These are phyloP conservation scores for Spathaspora passalidarum DNA, from an alignment of 805 yeast species.

Conservation along the genomic window DNA sequence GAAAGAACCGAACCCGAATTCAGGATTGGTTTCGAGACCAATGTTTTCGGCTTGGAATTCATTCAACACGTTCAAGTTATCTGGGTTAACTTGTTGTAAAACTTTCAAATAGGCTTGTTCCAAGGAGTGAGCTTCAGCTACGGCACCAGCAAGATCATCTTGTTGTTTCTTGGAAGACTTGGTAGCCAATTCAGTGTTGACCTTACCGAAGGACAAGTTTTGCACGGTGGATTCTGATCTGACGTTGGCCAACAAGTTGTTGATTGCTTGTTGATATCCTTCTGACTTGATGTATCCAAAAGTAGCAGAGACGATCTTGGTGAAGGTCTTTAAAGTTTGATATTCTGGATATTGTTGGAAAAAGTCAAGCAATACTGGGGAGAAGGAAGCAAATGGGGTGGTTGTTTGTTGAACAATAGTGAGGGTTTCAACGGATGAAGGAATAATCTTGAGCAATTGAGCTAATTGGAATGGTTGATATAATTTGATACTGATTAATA, in stretches of 20 bases:
- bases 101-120: conserved; percentile 80
- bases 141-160: conserved; percentile 27
- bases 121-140: conserved; percentile 47
- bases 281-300: conserved; percentile 47
- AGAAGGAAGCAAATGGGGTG: conserved; percentile 40
- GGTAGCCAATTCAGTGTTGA: conserved; percentile 25
- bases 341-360: conserved; percentile 52
- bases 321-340: conserved; percentile 46
- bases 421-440: conserved; percentile 52
- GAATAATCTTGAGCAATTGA: conserved; percentile 49
- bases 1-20: conserved; percentile 81
- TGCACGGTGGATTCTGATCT: conserved; percentile 55
- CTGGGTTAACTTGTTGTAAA: conserved; percentile 61
- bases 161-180: conserved; percentile 22
- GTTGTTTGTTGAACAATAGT: conserved; percentile 62
- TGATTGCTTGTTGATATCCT: conserved; percentile 39
- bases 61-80: conserved; percentile 59
- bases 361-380: conserved; percentile 74
- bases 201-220: conserved; percentile 57
- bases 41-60: conserved; percentile 46
- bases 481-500: conserved; percentile 56
- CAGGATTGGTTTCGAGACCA: conserved; percentile 60
- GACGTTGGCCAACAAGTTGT: conserved; percentile 51
- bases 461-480: conserved; percentile 71
- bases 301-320: conserved; percentile 52